Conservation (phyloP, 352 stramenopile genomes). For the Globisporangium emineosum region DNA sequence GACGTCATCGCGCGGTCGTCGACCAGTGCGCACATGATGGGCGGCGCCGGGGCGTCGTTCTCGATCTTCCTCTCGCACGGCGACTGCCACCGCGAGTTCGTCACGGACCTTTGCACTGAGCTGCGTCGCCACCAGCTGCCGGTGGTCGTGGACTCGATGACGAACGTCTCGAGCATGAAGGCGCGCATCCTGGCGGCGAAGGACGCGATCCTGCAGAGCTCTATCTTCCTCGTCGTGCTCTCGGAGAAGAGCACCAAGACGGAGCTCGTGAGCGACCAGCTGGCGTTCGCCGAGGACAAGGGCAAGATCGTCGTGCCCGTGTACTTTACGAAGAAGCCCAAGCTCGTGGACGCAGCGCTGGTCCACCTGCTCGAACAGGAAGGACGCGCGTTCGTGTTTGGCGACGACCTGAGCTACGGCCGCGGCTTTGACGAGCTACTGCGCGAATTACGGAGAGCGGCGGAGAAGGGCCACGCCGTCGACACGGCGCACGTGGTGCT, state of each 20-base stretch:
- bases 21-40: slow-evolving; percentile 1
- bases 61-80: slow-evolving; percentile 80
- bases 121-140: slow-evolving; percentile 44
- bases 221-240: slow-evolving; percentile 69
- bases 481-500: slow-evolving; percentile 24
- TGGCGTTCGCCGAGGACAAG: slow-evolving; percentile 83
- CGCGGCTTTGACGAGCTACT: slow-evolving; percentile 59
- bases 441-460: slow-evolving; percentile 31
- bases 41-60: slow-evolving; percentile 17
- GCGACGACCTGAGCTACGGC: slow-evolving; percentile 60
- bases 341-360: slow-evolving; percentile 39
- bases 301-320: slow-evolving; percentile 73
- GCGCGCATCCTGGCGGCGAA: slow-evolving; percentile 74
- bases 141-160: slow-evolving; percentile 64
- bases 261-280: slow-evolving; percentile 78
- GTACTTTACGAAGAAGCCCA: slow-evolving; percentile 55
- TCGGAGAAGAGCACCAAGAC: slow-evolving; percentile 75
- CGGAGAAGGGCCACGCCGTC: slow-evolving; percentile 16
- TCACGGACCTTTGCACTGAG: slow-evolving; percentile 49
- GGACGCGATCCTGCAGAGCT: slow-evolving; percentile 69
- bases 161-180: slow-evolving; percentile 71
- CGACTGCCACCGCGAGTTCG: slow-evolving; percentile 70
- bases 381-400: slow-evolving; percentile 45
- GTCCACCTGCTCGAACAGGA: slow-evolving; percentile 34
- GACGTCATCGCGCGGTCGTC: slow-evolving; percentile 39